Evolutionary conservation across 495 filamentous ascomycete genomes (phyloP).

Genomic region (Penicillium angulare): DNA sequence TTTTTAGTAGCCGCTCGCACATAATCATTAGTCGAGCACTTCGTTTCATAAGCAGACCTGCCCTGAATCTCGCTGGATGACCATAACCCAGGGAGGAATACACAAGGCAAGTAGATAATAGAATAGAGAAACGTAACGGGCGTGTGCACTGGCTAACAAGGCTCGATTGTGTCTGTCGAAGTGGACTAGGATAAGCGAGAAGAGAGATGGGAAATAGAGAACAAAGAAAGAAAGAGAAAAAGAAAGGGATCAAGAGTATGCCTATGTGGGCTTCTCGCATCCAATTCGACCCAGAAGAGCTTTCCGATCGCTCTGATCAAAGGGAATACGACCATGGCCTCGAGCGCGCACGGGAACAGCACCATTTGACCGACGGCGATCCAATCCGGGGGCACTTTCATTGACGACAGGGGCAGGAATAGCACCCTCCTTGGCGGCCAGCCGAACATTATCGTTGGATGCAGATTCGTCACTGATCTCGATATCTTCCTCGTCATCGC

Average conservation of each 20-base stretch:
- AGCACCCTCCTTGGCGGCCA: constrained; percentile 26
- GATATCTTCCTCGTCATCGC: constrained; percentile 78
- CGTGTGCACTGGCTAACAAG: constrained; percentile 12
- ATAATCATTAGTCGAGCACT: constrained; percentile 21
- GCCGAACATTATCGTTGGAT: constrained; percentile 41
- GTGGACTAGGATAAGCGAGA: not conserved
- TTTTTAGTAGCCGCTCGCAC: constrained; percentile 9
- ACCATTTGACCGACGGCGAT: constrained; percentile 47
- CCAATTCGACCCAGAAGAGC: constrained; percentile 71
- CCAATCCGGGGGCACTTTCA: constrained; percentile 37
- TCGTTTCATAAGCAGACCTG: constrained; percentile 12
- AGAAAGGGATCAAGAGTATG: not conserved
- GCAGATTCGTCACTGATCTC: constrained; percentile 42
- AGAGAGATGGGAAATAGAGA: not conserved
- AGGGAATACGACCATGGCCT: constrained; percentile 48
- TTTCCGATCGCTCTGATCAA: constrained; percentile 71
- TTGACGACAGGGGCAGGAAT: constrained; percentile 20
- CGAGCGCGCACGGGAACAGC: constrained; percentile 33
- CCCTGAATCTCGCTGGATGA: not conserved
- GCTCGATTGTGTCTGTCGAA: not conserved
- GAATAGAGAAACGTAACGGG: constrained; percentile 15
- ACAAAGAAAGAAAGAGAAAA: constrained; percentile 9
- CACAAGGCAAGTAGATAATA: not conserved
- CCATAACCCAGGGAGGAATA: not conserved
- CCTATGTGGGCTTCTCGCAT: constrained; percentile 61